Evolutionary conservation across 495 filamentous ascomycete species (phyloP), one percentile per base, ranked within the genome.

Genomic region (Parathielavia appendiculata): DNA sequence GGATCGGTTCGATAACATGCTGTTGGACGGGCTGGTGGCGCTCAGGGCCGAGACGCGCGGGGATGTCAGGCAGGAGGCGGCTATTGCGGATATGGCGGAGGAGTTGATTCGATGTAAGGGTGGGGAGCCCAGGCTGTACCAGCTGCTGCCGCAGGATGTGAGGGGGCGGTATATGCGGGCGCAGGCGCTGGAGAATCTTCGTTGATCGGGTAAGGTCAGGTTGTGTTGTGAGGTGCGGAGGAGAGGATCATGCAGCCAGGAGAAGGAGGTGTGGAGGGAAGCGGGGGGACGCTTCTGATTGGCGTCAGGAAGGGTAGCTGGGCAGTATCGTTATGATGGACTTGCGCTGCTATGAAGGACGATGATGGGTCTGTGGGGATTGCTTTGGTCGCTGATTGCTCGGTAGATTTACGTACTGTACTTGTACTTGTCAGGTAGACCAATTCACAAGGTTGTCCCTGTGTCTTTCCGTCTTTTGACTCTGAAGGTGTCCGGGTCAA

Each of bases 41-140:
- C 80, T 90, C 73, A 76, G 83, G 54, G 79, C 81, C 47, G 78
- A 76, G 52, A 77, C 73, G 72, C 61, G 78, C 71, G 68, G 78
- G 59, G 60, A 76, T 71, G 34, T 79, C 58, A 57, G 59, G 54
- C 78, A 81, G 54, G 77, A 82, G 52, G 81, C 84, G 62, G 83
- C 80, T n/a, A 76, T 95, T 44, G 83, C 88, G 65, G 87, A 96
- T 69, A 87, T 84, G 66, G 91, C 90, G 49, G 89, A 89, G 66
- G 67, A 67, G 5, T 32, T 71, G 54, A 66, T 71, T 11, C 40
- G 54, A 58, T 48, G 56, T 2, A 57, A 52, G 58, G 63, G 65
- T 5, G 62, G 54, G 0, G 66, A 71, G 56, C 26, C 51, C 17
- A 64, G 67, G 41, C 38, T 71, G 53, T 66, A 62, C 34, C 44